A percentile compares a stretch with the other conserved stretches of the same genome.
Evolutionary conservation across 1,284 basidiomycete genomes (phyloP).

Genomic region (Amylostereum areolatum): DNA sequence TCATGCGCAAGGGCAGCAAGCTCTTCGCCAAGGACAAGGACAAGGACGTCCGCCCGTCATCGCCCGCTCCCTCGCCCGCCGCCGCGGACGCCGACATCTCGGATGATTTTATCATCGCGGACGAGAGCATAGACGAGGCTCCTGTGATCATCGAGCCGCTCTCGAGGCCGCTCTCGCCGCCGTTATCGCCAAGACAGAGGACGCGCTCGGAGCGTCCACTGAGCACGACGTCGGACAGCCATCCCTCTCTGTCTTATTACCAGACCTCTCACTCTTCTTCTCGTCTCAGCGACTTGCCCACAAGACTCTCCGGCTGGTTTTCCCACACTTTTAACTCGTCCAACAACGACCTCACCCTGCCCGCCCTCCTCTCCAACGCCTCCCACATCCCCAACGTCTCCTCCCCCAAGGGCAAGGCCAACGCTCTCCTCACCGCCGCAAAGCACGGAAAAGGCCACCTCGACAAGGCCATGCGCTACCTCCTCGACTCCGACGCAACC

Average conservation of each 20-base stretch:
- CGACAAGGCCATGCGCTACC: slow-evolving; percentile 75
- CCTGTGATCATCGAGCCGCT: slow-evolving; percentile 48
- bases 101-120: slow-evolving; percentile 24
- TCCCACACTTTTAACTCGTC: slow-evolving; percentile 68
- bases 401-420: slow-evolving; percentile 41
- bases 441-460: slow-evolving; percentile 70
- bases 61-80: too few species aligned
- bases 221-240: slow-evolving; percentile 36
- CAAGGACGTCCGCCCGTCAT: slow-evolving; percentile 22
- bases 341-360: slow-evolving; percentile 63
- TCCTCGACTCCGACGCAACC: slow-evolving; percentile 77
- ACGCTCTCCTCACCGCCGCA: slow-evolving; percentile 55
- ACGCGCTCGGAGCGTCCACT: slow-evolving; percentile 42
- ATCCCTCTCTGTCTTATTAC: slow-evolving; percentile 30
- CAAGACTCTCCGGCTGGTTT: slow-evolving; percentile 72
- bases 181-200: slow-evolving; percentile 8
- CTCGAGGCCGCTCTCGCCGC: slow-evolving; percentile 31
- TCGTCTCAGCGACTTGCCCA: slow-evolving; percentile 45
- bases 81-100: slow-evolving; percentile 20
- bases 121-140: slow-evolving; percentile 32
- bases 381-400: slow-evolving; percentile 19
- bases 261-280: slow-evolving; percentile 26
- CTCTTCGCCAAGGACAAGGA: slow-evolving; percentile 20
- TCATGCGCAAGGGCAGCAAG: slow-evolving; percentile 19
- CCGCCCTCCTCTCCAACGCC: slow-evolving; percentile 46